phyloP scores from a whole-genome alignment of 2,329 filamentous ascomycete genomes.

The Triangularia setosa region DNA sequence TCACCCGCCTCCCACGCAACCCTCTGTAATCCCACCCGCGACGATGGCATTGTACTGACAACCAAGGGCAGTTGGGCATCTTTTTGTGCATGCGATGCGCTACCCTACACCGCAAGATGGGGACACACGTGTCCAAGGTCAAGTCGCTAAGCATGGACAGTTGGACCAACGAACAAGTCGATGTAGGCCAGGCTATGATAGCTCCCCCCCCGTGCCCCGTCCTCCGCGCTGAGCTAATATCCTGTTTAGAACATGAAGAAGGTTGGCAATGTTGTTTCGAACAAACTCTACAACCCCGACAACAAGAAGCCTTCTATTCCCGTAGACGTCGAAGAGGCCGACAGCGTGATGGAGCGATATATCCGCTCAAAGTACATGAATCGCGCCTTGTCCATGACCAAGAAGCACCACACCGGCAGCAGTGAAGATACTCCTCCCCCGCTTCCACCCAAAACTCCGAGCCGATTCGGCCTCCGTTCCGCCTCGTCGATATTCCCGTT shows the following conservation, averaged over 20 bases:
- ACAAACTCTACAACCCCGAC: conserved; percentile 83
- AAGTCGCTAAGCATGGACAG: conserved; percentile 99
- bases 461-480: conserved; percentile 57
- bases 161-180: conserved; percentile 93
- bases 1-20: conserved; percentile 6
- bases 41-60: conserved; percentile 7
- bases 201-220: neutral
- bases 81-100: conserved; percentile 99
- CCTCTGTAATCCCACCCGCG: neutral
- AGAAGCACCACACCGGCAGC: conserved; percentile 41
- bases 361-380: conserved; percentile 92
- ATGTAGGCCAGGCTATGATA: conserved; percentile 51
- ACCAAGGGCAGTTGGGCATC: conserved; percentile 68
- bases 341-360: conserved; percentile 91
- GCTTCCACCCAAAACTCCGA: conserved; percentile 59
- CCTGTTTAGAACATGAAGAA: conserved; percentile 79
- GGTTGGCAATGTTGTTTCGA: conserved; percentile 80
- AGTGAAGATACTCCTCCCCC: conserved; percentile 56
- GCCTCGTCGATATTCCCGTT: conserved; percentile 65
- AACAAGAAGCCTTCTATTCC: conserved; percentile 80
- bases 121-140: conserved; percentile 97
- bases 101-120: conserved; percentile 89
- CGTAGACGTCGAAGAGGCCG: conserved; percentile 85
- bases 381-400: conserved; percentile 36
- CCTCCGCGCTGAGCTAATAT: conserved; percentile 20